Evolutionary conservation across 495 filamentous ascomycete species (phyloP), one percentile per base, ranked within the genome.

Genomic region (Penicillium argentinense): DNA sequence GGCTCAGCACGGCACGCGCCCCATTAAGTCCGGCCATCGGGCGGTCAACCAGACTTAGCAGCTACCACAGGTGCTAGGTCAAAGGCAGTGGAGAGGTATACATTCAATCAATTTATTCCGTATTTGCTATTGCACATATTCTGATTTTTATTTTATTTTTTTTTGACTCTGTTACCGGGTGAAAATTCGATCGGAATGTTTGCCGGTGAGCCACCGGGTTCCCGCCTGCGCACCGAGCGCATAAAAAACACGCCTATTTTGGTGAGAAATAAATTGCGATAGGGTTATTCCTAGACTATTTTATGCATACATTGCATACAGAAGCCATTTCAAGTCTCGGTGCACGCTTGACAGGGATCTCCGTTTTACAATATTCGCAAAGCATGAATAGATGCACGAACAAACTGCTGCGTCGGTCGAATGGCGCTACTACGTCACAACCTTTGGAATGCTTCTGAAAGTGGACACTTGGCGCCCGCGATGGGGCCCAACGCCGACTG

Each of bases 21-120:
- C 33, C 39, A 25, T 41, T 42, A 53, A 42, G 21, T 61, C 61
- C 60, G 60, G 27, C 39, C 40, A 62, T 67, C 53, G 48, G 51
- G 65, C 54, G 58, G 61, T 57, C 64, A 67, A 65, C 58, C 12
- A n/a, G n/a, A n/a, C n/a, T n/a, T n/a, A n/a, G n/a, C n/a, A n/a
- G n/a, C n/a, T n/a, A n/a, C n/a, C n/a, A n/a, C n/a, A n/a, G n/a
- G n/a, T n/a, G n/a, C n/a, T n/a, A n/a, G n/a, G n/a, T n/a, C n/a
- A n/a, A n/a, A n/a, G n/a, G n/a, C n/a, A 18, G 33, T 17, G 8
- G 30, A 26, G 11, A 26, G n/a, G n/a, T n/a, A n/a, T n/a, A n/a
- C n/a, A n/a, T n/a, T n/a, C n/a, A n/a, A n/a, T 40, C 19, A 47
- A 12, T 27, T 32, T 9, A 23, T 28, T 30, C 9, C 17, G 4